Base-by-base conservation (phyloP, 768 basidiomycete genomes). In the Mrakia hoshinonis region DNA sequence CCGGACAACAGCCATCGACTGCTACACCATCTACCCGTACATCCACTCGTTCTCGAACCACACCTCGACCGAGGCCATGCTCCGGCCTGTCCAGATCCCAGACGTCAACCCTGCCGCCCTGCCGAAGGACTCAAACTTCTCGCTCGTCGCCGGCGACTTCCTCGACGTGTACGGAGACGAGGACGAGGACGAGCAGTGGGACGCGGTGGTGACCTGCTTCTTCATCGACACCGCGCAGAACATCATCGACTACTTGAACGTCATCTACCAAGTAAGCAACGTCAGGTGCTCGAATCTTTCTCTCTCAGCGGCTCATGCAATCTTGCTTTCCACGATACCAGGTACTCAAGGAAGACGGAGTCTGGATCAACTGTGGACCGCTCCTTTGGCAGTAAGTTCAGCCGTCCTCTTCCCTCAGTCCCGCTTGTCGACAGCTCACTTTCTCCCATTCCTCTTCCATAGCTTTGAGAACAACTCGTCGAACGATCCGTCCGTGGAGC, bases 351-450 rank as follows among this genome's bases (percentile, higher is more conserved):
- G 89, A 88, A 0, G 91, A 88, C 26, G 95, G 94, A 0, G 84
- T 92, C 7, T 96, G 92, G 92, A 87, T 96, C 74, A 97, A 97
- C 77, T 81, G 92, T 88, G 93, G 94, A 3, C 95, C 95, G 0
- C 81, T 95, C 0, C 81, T 97, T n/a, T 98, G 95, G 94, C 95
- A 98, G 65, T 66, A 7, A 24, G 65, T 66, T n/a, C 15, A 15
- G 6, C 26, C 11, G 20, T 46, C 47, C 6, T 66, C 11, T 34
- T 46, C 10, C 31, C 18, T n/a, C n/a, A 7, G 24, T 26, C 48
- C 65, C 34, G 2, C n/a, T 22, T 12, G 4, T 29, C 4, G 11
- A 15, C 22, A n/a, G 29, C 24, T 34, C 7, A 49, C 29, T 12
- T 6, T 20, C 31, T 20, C 47, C 10, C 18, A 4, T 29, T 34